These are phyloP conservation scores for Botrytis pseudocinerea DNA, from an alignment of 2,329 filamentous ascomycete genomes.

Conservation along the genomic window DNA sequence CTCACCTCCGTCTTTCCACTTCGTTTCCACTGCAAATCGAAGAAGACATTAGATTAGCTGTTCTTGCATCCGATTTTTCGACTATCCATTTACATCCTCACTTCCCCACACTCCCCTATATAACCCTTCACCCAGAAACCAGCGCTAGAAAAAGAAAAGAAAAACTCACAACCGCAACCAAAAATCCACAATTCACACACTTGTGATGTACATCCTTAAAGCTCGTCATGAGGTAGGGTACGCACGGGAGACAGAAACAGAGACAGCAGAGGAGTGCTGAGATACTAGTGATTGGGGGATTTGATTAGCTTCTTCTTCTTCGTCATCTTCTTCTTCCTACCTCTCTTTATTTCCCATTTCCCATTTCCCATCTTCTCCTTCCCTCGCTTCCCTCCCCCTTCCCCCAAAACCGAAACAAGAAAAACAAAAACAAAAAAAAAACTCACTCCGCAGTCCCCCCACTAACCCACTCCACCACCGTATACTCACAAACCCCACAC, in stretches of 20 bases:
- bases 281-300: not conserved
- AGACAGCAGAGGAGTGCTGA: not conserved
- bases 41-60: not conserved
- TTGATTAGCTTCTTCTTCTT: not conserved
- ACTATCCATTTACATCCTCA: not conserved
- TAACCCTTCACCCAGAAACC: not conserved
- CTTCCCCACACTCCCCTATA: no score
- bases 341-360: no score
- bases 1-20: not conserved
- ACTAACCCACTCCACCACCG: slow-evolving; percentile 1
- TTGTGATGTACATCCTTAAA: slow-evolving; percentile 12
- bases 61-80: not conserved
- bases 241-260: not conserved
- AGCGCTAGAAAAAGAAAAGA: not conserved
- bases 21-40: not conserved
- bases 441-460: not conserved
- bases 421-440: not conserved
- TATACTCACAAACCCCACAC: not conserved
- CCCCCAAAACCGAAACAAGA: not conserved
- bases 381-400: no score
- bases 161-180: slow-evolving; percentile 7
- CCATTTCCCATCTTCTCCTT: no score
- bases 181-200: not conserved
- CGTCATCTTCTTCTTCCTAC: not conserved
- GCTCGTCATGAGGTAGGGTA: not conserved